A percentile compares a stretch with the other conserved stretches of the same genome.
phyloP scores from a whole-genome alignment of 257 asterid genomes.

The Jaltomata sinuosa region DNA sequence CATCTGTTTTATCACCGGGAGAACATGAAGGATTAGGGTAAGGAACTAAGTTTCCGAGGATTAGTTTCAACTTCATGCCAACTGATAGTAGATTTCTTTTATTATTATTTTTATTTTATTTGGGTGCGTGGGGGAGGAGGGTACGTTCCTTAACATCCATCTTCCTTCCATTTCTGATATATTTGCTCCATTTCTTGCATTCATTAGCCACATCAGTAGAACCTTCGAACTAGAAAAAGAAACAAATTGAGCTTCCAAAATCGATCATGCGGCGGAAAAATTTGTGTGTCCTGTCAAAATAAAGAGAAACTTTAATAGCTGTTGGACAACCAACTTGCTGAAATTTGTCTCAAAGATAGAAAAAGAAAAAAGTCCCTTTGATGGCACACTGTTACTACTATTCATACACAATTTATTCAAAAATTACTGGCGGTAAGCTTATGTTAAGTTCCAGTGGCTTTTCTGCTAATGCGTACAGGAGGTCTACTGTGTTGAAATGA shows the following conservation, averaged over 20 bases:
- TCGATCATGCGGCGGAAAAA: neutral
- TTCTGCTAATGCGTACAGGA: neutral
- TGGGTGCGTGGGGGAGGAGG: neutral
- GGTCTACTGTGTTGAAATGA: neutral
- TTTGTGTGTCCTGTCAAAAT: neutral
- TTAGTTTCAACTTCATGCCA: neutral
- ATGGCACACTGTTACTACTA: neutral
- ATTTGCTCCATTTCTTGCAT: neutral
- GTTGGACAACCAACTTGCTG: neutral
- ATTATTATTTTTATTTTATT: neutral
- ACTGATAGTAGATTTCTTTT: neutral
- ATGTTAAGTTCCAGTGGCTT: neutral
- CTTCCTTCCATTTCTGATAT: neutral
- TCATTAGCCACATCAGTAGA: neutral
- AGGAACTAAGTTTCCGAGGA: conserved; percentile 11
- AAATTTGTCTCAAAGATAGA: neutral
- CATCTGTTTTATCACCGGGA: conserved; percentile 89
- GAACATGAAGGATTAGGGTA: conserved; percentile 91
- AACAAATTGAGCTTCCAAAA: too few species aligned
- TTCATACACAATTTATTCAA: neutral
- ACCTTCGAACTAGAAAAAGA: neutral
- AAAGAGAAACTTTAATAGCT: neutral
- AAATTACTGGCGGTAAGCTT: neutral
- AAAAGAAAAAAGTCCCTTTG: neutral
- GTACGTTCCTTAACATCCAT: neutral